phyloP scores from a whole-genome alignment of 352 stramenopile species.

The Phytophthora litchii region DNA sequence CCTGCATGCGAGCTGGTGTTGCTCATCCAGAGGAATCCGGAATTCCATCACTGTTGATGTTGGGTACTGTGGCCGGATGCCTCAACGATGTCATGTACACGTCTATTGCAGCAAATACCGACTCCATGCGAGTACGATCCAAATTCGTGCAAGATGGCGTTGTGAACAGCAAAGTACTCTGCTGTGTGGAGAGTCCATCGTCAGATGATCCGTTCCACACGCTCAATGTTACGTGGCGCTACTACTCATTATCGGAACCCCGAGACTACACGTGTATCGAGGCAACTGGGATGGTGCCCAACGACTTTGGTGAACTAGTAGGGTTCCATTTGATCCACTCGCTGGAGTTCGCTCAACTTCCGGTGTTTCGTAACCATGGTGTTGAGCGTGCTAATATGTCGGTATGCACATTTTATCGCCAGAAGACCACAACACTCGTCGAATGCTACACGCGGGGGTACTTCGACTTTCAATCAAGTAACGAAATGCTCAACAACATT shows the following conservation, averaged over 20 bases:
- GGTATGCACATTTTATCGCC: slow-evolving; percentile 46
- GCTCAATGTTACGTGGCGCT: slow-evolving; percentile 56
- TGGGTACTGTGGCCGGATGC: slow-evolving; percentile 41
- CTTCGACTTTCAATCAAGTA: slow-evolving; percentile 50
- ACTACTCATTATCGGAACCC: slow-evolving; percentile 44
- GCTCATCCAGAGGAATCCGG: slow-evolving; percentile 16
- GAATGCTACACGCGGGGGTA: slow-evolving; percentile 52
- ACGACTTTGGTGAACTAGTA: slow-evolving; percentile 46
- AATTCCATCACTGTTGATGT: slow-evolving; percentile 38
- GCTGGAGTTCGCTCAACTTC: slow-evolving; percentile 53
- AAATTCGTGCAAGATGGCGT: slow-evolving; percentile 56
- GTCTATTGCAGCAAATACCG: slow-evolving; percentile 37
- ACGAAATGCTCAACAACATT: slow-evolving; percentile 55
- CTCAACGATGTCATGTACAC: slow-evolving; percentile 69
- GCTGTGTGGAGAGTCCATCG: slow-evolving; percentile 35
- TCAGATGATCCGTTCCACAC: slow-evolving; percentile 54
- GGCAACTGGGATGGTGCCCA: slow-evolving; percentile 44
- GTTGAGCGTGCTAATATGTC: slow-evolving; percentile 58
- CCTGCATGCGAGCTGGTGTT: slow-evolving; percentile 30
- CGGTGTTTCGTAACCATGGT: slow-evolving; percentile 34
- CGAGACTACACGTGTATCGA: slow-evolving; percentile 68
- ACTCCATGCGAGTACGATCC: slow-evolving; percentile 46
- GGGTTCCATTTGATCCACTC: slow-evolving; percentile 68
- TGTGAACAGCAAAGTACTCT: slow-evolving; percentile 42
- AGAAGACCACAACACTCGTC: slow-evolving; percentile 41